phyloP scores from a whole-genome alignment of 2,329 filamentous ascomycete genomes.

The Didymellaceae sp. region DNA sequence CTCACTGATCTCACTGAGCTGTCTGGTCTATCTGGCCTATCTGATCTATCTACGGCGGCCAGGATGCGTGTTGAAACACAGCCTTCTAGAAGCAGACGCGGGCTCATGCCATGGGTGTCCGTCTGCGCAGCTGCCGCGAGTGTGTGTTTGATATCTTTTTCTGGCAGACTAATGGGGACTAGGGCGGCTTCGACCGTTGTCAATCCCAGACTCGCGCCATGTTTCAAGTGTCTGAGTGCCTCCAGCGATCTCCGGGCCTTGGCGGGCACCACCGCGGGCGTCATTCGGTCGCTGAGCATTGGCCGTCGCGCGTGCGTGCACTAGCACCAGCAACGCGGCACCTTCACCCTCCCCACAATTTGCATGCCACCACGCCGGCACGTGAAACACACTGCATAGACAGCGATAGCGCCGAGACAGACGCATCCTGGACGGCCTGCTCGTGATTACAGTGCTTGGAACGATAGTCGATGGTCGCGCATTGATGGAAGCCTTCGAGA shows the following conservation, averaged over 20 bases:
- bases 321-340: neutral
- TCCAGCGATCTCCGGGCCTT: slow-evolving; percentile 5
- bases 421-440: slow-evolving; percentile 5
- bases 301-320: neutral
- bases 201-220: slow-evolving; percentile 33
- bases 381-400: slow-evolving; percentile 33
- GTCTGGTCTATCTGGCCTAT: too few relatives aligned
- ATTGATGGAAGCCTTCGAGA: slow-evolving; percentile 35
- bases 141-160: slow-evolving; percentile 8
- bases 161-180: slow-evolving; percentile 13
- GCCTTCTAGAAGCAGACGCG: slow-evolving; percentile 15
- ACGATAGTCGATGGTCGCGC: slow-evolving; percentile 21
- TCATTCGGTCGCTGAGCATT: too few relatives aligned
- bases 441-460: slow-evolving; percentile 15
- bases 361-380: slow-evolving; percentile 8
- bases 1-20: too few relatives aligned
- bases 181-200: slow-evolving; percentile 25
- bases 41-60: too few relatives aligned
- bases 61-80: slow-evolving; percentile 20
- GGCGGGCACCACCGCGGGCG: neutral
- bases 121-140: neutral
- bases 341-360: slow-evolving; percentile 3
- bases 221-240: slow-evolving; percentile 29
- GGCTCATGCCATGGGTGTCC: slow-evolving; percentile 19
- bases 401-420: slow-evolving; percentile 1